phyloP scores from a whole-genome alignment of 495 filamentous ascomycete species.

The Cercophora sp. region DNA sequence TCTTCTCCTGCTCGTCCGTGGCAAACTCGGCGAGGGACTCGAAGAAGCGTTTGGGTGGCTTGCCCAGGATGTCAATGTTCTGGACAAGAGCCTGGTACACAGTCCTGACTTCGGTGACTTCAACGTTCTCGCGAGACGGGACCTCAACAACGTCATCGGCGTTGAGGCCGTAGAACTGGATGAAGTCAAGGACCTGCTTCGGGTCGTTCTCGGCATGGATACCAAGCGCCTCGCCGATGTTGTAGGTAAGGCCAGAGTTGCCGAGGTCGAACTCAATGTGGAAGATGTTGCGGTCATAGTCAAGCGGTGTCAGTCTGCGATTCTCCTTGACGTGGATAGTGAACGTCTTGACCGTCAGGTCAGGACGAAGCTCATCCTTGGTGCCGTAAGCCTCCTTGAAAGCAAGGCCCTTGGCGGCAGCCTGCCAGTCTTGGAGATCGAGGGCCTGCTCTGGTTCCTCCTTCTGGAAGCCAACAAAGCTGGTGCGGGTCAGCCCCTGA shows the following conservation, averaged over 20 bases:
- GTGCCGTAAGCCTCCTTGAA: conserved; percentile 95
- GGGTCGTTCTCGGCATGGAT: conserved; percentile 92
- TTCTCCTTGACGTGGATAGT: conserved; percentile 93
- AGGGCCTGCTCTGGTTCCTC: conserved; percentile 61
- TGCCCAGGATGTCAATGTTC: conserved; percentile 95
- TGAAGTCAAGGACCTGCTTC: conserved; percentile 74
- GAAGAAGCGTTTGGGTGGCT: conserved; percentile 95
- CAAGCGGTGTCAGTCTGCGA: conserved; percentile 77
- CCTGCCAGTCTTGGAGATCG: conserved; percentile 70
- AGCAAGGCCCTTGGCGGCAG: conserved; percentile 76
- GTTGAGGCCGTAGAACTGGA: conserved; percentile 80
- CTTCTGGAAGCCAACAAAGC: conserved; percentile 80
- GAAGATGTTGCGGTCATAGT: conserved; percentile 98
- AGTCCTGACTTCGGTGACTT: conserved; percentile 79
- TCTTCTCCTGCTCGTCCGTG: conserved; percentile 74
- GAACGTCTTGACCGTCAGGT: conserved; percentile 78
- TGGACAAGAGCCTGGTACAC: conserved; percentile 90
- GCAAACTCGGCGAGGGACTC: conserved; percentile 87
- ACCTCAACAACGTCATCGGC: conserved; percentile 83
- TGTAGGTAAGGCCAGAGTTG: conserved; percentile 83
- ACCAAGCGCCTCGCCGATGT: conserved; percentile 97
- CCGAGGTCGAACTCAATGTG: conserved; percentile 98
- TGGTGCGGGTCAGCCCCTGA: conserved; percentile 63
- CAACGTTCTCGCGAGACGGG: conserved; percentile 75
- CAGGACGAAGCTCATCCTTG: conserved; percentile 69